Percentiles rank a stretch among this genome's conserved stretches.
Evolutionary conservation across 2,329 filamentous ascomycete species (phyloP).

Genomic region (Emmonsiellopsis sp.): DNA sequence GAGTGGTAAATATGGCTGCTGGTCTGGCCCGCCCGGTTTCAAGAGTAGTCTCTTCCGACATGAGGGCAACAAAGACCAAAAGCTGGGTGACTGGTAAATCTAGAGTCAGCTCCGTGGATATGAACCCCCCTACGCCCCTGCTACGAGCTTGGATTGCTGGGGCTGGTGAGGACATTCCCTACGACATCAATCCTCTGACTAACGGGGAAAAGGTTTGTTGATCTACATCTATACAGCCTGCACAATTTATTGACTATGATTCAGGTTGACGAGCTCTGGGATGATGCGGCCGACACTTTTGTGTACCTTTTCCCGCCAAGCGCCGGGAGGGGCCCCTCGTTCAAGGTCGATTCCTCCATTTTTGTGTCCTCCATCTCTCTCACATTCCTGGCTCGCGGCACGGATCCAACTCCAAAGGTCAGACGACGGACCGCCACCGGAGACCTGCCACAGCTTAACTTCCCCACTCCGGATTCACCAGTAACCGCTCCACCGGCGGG

Average conservation of each 20-base stretch:
- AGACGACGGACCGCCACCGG: conserved; percentile 14
- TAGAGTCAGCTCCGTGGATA: conserved; percentile 25
- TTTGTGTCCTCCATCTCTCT: conserved; percentile 50
- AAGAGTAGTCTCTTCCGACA: conserved; percentile 22
- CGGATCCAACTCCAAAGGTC: conserved; percentile 35
- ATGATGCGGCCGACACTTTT: conserved; percentile 52
- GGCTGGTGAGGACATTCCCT: conserved; percentile 47
- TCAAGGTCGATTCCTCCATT: conserved; percentile 51
- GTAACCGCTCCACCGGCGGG: conserved; percentile 14
- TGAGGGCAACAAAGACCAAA: conserved; percentile 25
- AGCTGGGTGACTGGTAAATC: conserved; percentile 38
- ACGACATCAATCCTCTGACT: conserved; percentile 44
- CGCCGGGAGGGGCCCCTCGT: conserved; percentile 49
- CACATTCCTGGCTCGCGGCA: conserved; percentile 47
- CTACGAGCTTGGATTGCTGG: conserved; percentile 51
- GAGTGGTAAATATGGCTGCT: conserved; percentile 24
- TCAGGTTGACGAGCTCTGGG: conserved; percentile 47
- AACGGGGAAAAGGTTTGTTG: conserved; percentile 41
- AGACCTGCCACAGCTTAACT: conserved; percentile 13
- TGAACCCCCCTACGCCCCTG: conserved; percentile 22
- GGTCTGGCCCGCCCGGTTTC: conserved; percentile 26
- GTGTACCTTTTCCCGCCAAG: conserved; percentile 54
- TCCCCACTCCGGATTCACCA: conserved; percentile 17
- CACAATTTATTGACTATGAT: too few relatives aligned
- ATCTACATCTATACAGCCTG: too few relatives aligned